Evolutionary conservation across 495 filamentous ascomycete species (phyloP).

Genomic region (Cercophora newfieldiana): DNA sequence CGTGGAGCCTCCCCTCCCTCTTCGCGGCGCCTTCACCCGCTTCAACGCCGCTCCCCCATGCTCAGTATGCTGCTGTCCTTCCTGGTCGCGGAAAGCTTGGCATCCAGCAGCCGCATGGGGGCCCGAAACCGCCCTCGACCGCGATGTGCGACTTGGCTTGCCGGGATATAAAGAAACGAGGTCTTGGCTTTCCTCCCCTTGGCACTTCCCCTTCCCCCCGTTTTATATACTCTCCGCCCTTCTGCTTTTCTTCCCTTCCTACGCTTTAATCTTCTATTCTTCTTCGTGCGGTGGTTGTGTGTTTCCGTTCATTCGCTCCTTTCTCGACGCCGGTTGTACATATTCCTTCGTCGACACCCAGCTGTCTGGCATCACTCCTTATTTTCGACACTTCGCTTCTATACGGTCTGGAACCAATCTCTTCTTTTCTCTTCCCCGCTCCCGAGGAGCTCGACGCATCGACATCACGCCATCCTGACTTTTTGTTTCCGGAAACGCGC

Average conservation of each 20-base stretch:
- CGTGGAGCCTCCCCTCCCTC: constrained; percentile 36
- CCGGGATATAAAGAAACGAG: constrained; percentile 42
- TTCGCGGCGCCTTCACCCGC: not conserved
- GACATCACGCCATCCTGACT: constrained; percentile 9
- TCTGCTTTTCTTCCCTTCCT: constrained; percentile 25
- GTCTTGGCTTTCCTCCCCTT: constrained; percentile 39
- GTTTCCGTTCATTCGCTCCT: constrained; percentile 50
- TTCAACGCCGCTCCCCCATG: not conserved
- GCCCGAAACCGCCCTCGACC: constrained; percentile 28
- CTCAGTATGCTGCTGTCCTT: constrained; percentile 22
- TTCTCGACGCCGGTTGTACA: constrained; percentile 44
- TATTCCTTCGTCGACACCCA: constrained; percentile 38
- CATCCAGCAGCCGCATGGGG: constrained; percentile 11
- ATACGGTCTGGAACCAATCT: constrained; percentile 52
- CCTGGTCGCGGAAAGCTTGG: constrained; percentile 36
- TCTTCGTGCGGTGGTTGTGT: constrained; percentile 47
- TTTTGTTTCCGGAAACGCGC: constrained; percentile 13
- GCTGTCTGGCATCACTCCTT: constrained; percentile 46
- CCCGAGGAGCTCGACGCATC: constrained; percentile 20
- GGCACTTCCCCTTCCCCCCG: constrained; percentile 19
- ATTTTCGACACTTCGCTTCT: constrained; percentile 37
- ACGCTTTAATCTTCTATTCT: constrained; percentile 34
- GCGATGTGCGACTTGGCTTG: constrained; percentile 29
- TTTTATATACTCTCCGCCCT: constrained; percentile 29
- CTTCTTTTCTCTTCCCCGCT: constrained; percentile 21